A percentile compares a stretch with the other conserved stretches of the same genome.
Conservation (phyloP, 768 basidiomycete genomes). For the Mycena vulgaris region DNA sequence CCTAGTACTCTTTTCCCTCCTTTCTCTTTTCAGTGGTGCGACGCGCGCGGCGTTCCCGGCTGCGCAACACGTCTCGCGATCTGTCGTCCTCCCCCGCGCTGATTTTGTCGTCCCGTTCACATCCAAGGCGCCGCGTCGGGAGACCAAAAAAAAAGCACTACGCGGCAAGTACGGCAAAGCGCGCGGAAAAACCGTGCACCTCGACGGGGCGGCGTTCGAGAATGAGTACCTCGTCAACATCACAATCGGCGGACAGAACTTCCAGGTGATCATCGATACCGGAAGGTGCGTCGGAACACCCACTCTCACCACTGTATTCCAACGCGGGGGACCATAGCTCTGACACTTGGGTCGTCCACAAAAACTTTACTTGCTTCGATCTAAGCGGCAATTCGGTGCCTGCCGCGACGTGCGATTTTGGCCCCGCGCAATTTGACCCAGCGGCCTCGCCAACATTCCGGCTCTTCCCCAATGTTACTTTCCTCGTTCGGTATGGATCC, state of each 20-base stretch:
- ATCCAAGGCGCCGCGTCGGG: not conserved
- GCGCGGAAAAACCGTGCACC: not conserved
- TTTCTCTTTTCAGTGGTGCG: conserved; percentile 1
- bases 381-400: conserved; percentile 19
- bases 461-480: conserved; percentile 29
- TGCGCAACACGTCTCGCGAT: not conserved
- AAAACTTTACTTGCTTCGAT: conserved; percentile 36
- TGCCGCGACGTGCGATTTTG: conserved; percentile 35
- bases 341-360: conserved; percentile 37
- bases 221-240: conserved; percentile 37
- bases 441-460: conserved; percentile 33
- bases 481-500: conserved; percentile 37
- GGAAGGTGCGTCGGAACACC: conserved; percentile 27
- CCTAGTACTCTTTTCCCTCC: conserved; percentile 1
- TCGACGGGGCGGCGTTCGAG: conserved; percentile 36
- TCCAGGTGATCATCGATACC: conserved; percentile 37
- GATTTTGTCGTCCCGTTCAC: not conserved
- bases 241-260: conserved; percentile 35
- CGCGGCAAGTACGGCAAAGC: not conserved
- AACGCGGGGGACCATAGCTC: conserved; percentile 22
- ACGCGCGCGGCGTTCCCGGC: not conserved
- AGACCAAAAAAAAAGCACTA: conserved; percentile 1
- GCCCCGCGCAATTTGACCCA: conserved; percentile 36
- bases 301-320: not conserved
- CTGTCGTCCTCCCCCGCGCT: not conserved